Evolutionary conservation across 2,329 filamentous ascomycete species (phyloP), one percentile per base, ranked within the genome.

Genomic region (Colletotrichum neosansevieriae): DNA sequence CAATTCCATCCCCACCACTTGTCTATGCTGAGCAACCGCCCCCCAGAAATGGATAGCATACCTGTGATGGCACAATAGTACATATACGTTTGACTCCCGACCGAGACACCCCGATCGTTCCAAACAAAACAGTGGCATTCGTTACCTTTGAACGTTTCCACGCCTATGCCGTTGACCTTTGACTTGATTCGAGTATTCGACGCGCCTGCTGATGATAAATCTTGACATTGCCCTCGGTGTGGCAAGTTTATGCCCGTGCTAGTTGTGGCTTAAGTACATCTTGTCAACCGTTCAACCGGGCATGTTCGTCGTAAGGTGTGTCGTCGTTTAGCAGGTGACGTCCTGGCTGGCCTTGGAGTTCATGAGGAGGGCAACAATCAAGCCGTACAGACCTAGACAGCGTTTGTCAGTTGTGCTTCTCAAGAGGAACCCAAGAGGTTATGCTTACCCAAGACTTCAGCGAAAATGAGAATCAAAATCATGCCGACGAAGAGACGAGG

Each of bases 391-490:
- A 96, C 95, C 93, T 96, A 71, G 29, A 2, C 50, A 11, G 21
- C 17, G n/a, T 5, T 13, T 57, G 58, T 79, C 70, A 80, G 78
- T 62, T 34, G 60, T 42, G 7, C 15, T 19, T 15, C 34, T 45
- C 24, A 7, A 34, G 17, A 17, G 36, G 4, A 45, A 15, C 60
- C 12, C 58, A 59, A 24, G 13, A 12, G 13, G 15, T 17, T 24
- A 36, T 32, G 85, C 91, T 71, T 86, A 96, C 94, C 94, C 91
- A 98, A 85, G 75, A 98, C 94, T 95, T 98, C 94, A 75, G 94
- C 94, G 88, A 97, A 98, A 95, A 98, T 98, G 84, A 98, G 93
- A 86, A 98, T 98, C 80, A 98, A 83, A 83, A 98, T 97, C 94
- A 98, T 98, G 84, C 94, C 94, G 79, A 97, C 94, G 83, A 97